A percentile compares a stretch with the other conserved stretches of the same genome.
These are phyloP conservation scores for Pythium chondricola DNA, from an alignment of 352 stramenopile genomes.

Conservation along the genomic window DNA sequence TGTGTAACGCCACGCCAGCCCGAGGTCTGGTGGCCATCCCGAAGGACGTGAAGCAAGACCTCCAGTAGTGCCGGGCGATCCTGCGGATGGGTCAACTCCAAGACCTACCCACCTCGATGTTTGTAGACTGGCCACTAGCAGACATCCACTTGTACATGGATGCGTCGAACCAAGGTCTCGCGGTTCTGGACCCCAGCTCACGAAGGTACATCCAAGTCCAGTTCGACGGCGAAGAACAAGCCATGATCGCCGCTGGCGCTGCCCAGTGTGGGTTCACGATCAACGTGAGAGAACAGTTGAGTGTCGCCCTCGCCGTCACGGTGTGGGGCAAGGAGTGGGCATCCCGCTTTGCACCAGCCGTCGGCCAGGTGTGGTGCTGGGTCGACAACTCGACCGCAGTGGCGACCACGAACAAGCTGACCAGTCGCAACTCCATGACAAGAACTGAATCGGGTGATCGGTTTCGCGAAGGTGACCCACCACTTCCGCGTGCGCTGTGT, in stretches of 20 bases:
- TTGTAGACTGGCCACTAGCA: neutral
- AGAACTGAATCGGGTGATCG: constrained; percentile 26
- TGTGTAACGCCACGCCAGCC: neutral
- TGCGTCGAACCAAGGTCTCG: neutral
- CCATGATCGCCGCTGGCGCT: neutral
- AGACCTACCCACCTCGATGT: neutral
- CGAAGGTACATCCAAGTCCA: constrained; percentile 4
- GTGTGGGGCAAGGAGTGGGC: constrained; percentile 14
- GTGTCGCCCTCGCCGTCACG: constrained; percentile 16
- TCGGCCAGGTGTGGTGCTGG: constrained; percentile 16
- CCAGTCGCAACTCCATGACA: constrained; percentile 8
- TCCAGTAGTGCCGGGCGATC: neutral
- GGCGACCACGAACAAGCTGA: constrained; percentile 9
- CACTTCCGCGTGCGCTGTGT: constrained; percentile 6
- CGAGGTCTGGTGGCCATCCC: neutral
- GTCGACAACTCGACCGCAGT: constrained; percentile 23
- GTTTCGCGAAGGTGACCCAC: constrained; percentile 11
- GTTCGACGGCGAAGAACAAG: neutral
- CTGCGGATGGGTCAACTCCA: neutral
- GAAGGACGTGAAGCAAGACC: neutral
- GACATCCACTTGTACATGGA: constrained; percentile 15
- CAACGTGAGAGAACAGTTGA: constrained; percentile 27
- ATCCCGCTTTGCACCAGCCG: neutral
- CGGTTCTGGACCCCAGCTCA: neutral
- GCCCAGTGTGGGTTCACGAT: constrained; percentile 9